Conservation (phyloP, 257 asterid species). For the Asclepias syriaca region DNA sequence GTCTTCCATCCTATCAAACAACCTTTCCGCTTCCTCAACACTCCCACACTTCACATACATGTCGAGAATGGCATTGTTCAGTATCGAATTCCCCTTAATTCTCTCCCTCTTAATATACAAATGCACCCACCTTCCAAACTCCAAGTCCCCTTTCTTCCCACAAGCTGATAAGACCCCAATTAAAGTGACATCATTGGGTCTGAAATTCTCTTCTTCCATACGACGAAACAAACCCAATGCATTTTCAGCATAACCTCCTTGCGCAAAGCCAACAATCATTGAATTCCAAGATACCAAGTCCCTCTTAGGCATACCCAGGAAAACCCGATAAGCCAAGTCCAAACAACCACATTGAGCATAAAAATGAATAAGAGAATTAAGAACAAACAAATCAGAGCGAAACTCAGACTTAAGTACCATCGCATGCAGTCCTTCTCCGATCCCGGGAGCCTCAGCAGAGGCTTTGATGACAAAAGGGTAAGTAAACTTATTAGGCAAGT, state of each 20-base stretch:
- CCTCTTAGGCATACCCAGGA: slow-evolving; percentile 44
- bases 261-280: slow-evolving; percentile 60
- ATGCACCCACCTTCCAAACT: slow-evolving; percentile 56
- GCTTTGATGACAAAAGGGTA: slow-evolving; percentile 83
- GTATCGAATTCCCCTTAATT: slow-evolving; percentile 35
- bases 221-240: slow-evolving; percentile 43
- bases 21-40: slow-evolving; percentile 41
- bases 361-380: slow-evolving; percentile 58
- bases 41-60: slow-evolving; percentile 77
- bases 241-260: slow-evolving; percentile 38
- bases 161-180: slow-evolving; percentile 61
- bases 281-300: slow-evolving; percentile 90
- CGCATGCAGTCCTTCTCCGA: slow-evolving; percentile 70
- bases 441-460: slow-evolving; percentile 36
- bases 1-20: slow-evolving; percentile 51
- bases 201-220: slow-evolving; percentile 53
- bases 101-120: slow-evolving; percentile 45
- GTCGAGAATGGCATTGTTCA: slow-evolving; percentile 63
- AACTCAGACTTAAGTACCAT: slow-evolving; percentile 57
- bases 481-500: slow-evolving; percentile 60
- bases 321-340: slow-evolving; percentile 49
- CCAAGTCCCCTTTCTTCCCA: slow-evolving; percentile 50
- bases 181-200: slow-evolving; percentile 64
- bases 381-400: slow-evolving; percentile 51
- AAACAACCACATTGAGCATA: slow-evolving; percentile 56